A percentile compares a stretch with the other conserved stretches of the same genome.
Conservation (phyloP, 768 basidiomycete genomes). For the Collybia nuda region DNA sequence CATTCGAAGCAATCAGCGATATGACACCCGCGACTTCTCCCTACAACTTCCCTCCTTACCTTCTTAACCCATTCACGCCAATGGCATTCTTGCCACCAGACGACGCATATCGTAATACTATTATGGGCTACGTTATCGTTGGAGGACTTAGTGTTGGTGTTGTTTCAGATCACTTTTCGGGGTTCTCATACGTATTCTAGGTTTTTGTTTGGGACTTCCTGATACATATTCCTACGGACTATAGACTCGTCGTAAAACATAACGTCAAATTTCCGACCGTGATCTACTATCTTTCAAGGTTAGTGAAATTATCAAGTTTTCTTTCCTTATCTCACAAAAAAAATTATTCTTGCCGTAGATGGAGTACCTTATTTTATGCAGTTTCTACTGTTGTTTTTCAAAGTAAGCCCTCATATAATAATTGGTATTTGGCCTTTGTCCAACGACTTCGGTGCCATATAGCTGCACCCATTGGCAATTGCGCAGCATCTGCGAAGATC, state of each 20-base stretch:
- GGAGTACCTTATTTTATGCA: constrained; percentile 20
- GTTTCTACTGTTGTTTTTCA: constrained; percentile 18
- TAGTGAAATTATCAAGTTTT: neutral
- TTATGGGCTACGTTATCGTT: constrained; percentile 24
- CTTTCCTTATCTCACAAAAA: neutral
- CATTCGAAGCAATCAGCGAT: too few relatives aligned
- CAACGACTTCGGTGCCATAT: neutral
- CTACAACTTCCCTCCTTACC: too few relatives aligned
- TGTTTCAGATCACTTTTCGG: neutral
- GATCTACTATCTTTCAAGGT: constrained; percentile 32
- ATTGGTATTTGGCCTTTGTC: neutral
- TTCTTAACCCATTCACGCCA: constrained; percentile 27
- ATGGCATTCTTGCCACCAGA: constrained; percentile 28
- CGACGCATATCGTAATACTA: constrained; percentile 22
- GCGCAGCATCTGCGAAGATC: constrained; percentile 17
- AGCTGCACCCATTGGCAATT: constrained; percentile 18
- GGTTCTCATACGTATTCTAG: constrained; percentile 7
- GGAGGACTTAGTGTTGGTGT: constrained; percentile 14
- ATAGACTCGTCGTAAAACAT: constrained; percentile 16
- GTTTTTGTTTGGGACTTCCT: constrained; percentile 31
- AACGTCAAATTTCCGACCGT: constrained; percentile 16
- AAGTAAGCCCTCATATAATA: constrained; percentile 11
- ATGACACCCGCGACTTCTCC: too few relatives aligned
- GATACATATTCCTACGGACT: constrained; percentile 23
- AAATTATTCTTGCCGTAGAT: constrained; percentile 4